Base-by-base conservation (phyloP, 768 basidiomycete genomes). In the Xerocomus brunneocitrinus region DNA sequence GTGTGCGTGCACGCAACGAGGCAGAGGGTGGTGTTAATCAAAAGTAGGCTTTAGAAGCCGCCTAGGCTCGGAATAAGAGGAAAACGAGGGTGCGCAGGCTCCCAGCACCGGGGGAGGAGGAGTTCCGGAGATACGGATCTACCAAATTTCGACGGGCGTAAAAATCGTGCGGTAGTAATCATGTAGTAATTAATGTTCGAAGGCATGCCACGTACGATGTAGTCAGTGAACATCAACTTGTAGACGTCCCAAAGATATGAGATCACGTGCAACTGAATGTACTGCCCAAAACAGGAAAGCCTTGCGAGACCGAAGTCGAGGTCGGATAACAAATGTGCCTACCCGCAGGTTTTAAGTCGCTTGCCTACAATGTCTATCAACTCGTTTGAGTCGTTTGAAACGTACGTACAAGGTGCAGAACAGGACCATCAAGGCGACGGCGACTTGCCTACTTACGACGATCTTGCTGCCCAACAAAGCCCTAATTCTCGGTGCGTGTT, bases 381-480 rank as follows among this genome's bases (percentile, higher is more conserved):
- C 41, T 53, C 68, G 12, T 49, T 34, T 41, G 59, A 61, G 19
- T 56, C 65, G n/a, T 69, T 56, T 35, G 60, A 69, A 47, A 49
- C 55, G 0, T 69, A 71, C 36, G 61, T 47, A 22, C 60, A 61
- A 5, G 67, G 31, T n/a, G 69, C 71, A 4, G 78, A 80, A 51
- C 72, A 74, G 51, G 78, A 78, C 59, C 57, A 65, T 36, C 61
- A 64, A 30, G 77, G 72, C 24, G 72, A 71, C 27, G 81, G 83
- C 52, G 82, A 79, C 39, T 76, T 91, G 8, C 90, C 90, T 16
- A 84, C 85, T 4, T 93, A 93, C 60, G 84, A 89, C 52, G 85
- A 89, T 65, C 81, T 92, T n/a, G 82, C 84, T 5, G 74, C 77
- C 7, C 82, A 89, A 63, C 79, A 83, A 56, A 89, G 87, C 41